Conservation (phyloP, 345 rosid genomes). For the Turritis glabra region DNA sequence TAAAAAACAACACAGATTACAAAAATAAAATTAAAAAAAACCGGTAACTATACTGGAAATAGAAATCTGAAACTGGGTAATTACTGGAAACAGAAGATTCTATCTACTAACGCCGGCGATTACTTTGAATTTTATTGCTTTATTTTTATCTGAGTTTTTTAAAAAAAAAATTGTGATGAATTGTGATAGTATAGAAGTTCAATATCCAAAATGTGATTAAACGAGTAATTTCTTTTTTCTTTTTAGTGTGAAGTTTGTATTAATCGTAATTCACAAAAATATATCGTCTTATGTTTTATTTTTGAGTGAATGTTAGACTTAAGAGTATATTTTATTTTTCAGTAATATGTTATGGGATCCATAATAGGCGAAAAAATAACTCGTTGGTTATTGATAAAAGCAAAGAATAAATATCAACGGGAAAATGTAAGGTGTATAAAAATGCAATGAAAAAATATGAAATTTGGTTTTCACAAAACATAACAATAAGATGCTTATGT, state of each 20-base stretch:
- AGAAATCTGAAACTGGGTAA: too few species aligned
- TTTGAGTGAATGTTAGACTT: background rate
- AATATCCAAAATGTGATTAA: background rate
- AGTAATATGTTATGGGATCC: background rate
- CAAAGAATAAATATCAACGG: background rate
- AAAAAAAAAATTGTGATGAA: conserved; percentile 5
- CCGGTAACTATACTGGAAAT: too few species aligned
- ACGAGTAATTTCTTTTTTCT: background rate
- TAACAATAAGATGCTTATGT: background rate
- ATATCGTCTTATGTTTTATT: too few species aligned
- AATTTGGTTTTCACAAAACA: background rate
- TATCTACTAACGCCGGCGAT: too few species aligned
- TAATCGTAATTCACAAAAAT: too few species aligned
- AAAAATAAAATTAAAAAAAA: too few species aligned
- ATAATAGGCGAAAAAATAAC: too few species aligned
- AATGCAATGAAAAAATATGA: background rate
- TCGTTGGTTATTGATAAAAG: background rate
- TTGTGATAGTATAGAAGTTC: background rate
- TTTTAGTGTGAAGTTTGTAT: background rate
- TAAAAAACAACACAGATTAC: too few species aligned
- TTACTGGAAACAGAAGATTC: too few species aligned
- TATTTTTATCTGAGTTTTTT: background rate
- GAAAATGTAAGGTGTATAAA: background rate
- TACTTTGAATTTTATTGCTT: background rate
- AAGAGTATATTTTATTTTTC: background rate